Base-by-base conservation (phyloP, 2,329 filamentous ascomycete genomes). In the Colletotrichum incanum region DNA sequence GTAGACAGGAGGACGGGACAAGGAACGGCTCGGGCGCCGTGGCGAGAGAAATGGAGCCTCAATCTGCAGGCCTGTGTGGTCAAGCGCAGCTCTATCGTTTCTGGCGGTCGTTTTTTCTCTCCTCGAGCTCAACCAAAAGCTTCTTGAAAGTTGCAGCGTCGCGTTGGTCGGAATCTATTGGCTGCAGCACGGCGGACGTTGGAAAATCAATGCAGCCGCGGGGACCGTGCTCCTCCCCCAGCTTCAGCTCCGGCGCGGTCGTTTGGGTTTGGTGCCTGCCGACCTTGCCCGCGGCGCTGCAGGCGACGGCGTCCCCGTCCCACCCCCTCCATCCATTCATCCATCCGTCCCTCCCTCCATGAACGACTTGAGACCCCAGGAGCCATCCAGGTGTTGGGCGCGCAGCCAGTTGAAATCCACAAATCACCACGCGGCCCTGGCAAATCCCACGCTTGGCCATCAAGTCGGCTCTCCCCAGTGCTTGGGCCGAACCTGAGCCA, bases 181-280 rank as follows among this genome's bases (percentile, higher is more conserved):
- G 41, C 23, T 23, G 43, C n/a, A 20, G 37, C 60, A 37, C 18
- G 47, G 49, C 61, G 61, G 61, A 54, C 47, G 31, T 28, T 64
- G 61, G 61, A 64, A 64, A 64, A 64, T 64, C 61, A 64, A 39
- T 54, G 61, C 61, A 54, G 61, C 61, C 61, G 60, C 34, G 11
- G 23, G 61, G 61, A 20, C 47, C 47, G 61, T 64, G 61, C 61
- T 49, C 23, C 28, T 20, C 47, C 23, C 28, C 12, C 47, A 39
- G 45, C 28, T 60, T 8, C 14, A 18, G 56, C 39, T 45, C 39
- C 39, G 26, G 50, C 14, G 28, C 7, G 47, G 23, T 34, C 28
- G 28, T 18, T 20, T n/a, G 28, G 18, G 50, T 34, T 54, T n/a
- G 45, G 12, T 41, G 39, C 39, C 39, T 41, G 39, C 11, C 45